Base-by-base conservation (phyloP, 495 filamentous ascomycete species). In the Podospora sp. region DNA sequence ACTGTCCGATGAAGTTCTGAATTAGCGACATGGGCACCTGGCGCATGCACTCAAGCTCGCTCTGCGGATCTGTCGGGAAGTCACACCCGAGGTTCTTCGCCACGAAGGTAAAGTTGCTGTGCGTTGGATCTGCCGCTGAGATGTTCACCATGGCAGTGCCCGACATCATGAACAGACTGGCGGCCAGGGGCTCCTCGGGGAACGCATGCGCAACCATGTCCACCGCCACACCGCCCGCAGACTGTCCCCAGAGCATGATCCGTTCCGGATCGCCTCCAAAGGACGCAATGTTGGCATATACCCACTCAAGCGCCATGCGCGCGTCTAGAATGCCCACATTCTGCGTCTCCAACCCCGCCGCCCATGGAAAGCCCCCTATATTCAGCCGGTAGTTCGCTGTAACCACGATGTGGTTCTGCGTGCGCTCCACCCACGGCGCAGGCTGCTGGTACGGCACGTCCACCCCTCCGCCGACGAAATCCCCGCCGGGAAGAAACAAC, bases 191-290 rank as follows among this genome's bases (percentile, higher is more conserved):
- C n/a, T 85, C 70, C 7, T 80, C 68, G 5, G 70, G 69, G 53
- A 79, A 85, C 16, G 81, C 83, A 68, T 81, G 84, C 52, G 78
- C 78, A 55, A 81, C 73, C 24, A 78, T 75, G 63, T 83, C 80
- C 11, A 75, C 76, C 1, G 75, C 75, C 0, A 80, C 73, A 24
- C 77, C 79, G 6, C 83, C 81, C 2, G 82, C 79, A 0, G 81
- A 83, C 63, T 83, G 82, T 6, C 83, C 84, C 82, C 82, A 85
- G 29, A 84, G 63, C 12, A 77, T 94, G 51, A 92, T 87, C 50
- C 81, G 77, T 6, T 75, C 66, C 0, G 82, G 79, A 70, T 92
- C 86, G 8, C 91, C 91, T 4, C 90, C 90, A 69, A 94, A 92
- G 1, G 83, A 77, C 55, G 81, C 78, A 58, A 92, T 91, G 68